These are phyloP conservation scores for Colletotrichum abscissum DNA, from an alignment of 2,329 filamentous ascomycete genomes.

Conservation along the genomic window DNA sequence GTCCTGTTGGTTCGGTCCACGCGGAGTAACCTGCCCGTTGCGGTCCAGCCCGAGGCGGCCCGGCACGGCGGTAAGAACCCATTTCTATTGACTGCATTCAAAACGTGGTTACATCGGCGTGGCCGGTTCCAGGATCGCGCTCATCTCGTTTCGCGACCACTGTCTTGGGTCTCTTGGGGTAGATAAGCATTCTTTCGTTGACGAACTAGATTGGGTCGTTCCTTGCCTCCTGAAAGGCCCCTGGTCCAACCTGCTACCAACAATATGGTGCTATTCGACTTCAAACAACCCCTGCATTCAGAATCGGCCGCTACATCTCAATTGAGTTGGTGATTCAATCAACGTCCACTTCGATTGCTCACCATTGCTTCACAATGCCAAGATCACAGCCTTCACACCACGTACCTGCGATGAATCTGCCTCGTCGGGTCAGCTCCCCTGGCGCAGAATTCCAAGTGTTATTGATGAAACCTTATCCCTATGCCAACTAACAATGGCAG, in stretches of 20 bases:
- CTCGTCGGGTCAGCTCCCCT: neutral
- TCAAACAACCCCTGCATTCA: slow-evolving; percentile 9
- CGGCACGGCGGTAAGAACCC: neutral
- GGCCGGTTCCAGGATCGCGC: neutral
- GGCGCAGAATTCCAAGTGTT: neutral
- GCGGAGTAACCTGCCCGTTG: neutral
- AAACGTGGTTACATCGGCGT: neutral
- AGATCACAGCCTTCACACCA: neutral
- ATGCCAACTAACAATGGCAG: neutral
- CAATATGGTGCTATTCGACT: neutral
- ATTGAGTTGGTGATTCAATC: neutral
- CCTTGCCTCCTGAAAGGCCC: neutral
- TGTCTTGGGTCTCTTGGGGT: neutral
- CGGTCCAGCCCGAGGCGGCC: neutral
- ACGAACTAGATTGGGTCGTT: neutral
- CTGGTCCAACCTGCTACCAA: slow-evolving; percentile 10
- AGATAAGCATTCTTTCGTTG: neutral
- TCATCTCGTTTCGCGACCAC: slow-evolving; percentile 7
- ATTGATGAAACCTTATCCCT: neutral
- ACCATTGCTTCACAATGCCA: neutral
- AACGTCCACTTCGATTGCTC: neutral
- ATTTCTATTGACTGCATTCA: neutral
- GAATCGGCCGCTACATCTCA: neutral
- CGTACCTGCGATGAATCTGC: neutral
- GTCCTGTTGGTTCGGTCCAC: neutral